phyloP scores from a whole-genome alignment of 1,284 basidiomycete species.

The Anthracocystis walkeri region DNA sequence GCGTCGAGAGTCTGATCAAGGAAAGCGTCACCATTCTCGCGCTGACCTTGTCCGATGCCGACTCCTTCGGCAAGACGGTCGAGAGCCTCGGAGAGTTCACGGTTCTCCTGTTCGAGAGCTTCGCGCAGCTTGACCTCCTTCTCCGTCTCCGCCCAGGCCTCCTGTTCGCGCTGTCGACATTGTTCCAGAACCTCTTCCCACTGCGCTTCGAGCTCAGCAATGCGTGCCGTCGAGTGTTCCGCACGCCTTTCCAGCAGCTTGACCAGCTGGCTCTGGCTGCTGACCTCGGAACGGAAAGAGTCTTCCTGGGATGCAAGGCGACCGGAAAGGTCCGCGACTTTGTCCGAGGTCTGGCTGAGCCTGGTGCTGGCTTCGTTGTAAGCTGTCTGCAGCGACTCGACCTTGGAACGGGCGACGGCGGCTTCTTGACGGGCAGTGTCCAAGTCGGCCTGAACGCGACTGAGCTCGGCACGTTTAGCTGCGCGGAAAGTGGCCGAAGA shows the following conservation, averaged over 20 bases:
- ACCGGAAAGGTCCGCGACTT: slow-evolving; percentile 78
- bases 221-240: slow-evolving; percentile 79
- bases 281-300: slow-evolving; percentile 80
- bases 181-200: slow-evolving; percentile 80
- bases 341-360: slow-evolving; percentile 78
- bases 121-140: slow-evolving; percentile 71
- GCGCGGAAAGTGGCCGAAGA: slow-evolving; percentile 46
- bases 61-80: slow-evolving; percentile 65
- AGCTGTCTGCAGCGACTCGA: slow-evolving; percentile 78
- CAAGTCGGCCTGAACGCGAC: slow-evolving; percentile 79
- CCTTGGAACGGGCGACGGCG: slow-evolving; percentile 75
- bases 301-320: slow-evolving; percentile 83
- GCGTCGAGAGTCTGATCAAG: slow-evolving; percentile 32
- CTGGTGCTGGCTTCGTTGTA: slow-evolving; percentile 78
- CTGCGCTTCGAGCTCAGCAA: slow-evolving; percentile 81
- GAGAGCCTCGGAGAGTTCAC: slow-evolving; percentile 62
- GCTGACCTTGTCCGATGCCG: slow-evolving; percentile 56
- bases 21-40: slow-evolving; percentile 41
- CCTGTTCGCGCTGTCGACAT: slow-evolving; percentile 77
- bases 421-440: slow-evolving; percentile 78
- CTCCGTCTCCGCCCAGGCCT: slow-evolving; percentile 77
- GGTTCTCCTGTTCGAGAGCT: slow-evolving; percentile 70
- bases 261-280: slow-evolving; percentile 78
- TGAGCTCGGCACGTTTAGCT: slow-evolving; percentile 76
- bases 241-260: slow-evolving; percentile 85